A percentile compares a stretch with the other conserved stretches of the same genome.
Evolutionary conservation across 2,329 filamentous ascomycete genomes (phyloP).

Genomic region (Fusarium lateritium): DNA sequence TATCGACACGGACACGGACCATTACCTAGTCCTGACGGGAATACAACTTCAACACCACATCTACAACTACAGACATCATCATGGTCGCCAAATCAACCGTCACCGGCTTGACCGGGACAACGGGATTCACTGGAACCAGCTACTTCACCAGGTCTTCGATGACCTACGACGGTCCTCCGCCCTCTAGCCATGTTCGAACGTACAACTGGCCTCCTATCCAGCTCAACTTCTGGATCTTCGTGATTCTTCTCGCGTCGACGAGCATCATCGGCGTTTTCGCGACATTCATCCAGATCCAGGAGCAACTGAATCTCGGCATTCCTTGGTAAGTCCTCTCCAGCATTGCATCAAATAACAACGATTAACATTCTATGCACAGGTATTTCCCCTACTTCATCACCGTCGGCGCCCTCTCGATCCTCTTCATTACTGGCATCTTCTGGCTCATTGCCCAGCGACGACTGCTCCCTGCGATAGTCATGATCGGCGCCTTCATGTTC

Average conservation of each 20-base stretch:
- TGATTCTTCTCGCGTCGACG: slow-evolving; percentile 73
- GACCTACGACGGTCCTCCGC: slow-evolving; percentile 59
- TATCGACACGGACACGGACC: neutral
- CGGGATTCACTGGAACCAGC: slow-evolving; percentile 41
- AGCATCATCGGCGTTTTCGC: slow-evolving; percentile 74
- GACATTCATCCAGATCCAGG: slow-evolving; percentile 72
- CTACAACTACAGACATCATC: neutral
- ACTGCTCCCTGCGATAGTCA: slow-evolving; percentile 72
- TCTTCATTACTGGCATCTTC: slow-evolving; percentile 77
- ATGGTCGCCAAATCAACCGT: slow-evolving; percentile 51
- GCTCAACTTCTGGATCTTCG: slow-evolving; percentile 76
- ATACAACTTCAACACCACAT: neutral
- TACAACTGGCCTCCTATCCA: slow-evolving; percentile 80
- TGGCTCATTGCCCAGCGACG: slow-evolving; percentile 73
- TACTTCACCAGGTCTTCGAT: slow-evolving; percentile 57
- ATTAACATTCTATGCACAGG: slow-evolving; percentile 57
- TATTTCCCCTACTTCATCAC: slow-evolving; percentile 78
- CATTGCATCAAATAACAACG: no score
- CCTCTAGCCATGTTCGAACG: slow-evolving; percentile 64
- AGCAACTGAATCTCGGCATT: slow-evolving; percentile 66
- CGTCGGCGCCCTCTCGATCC: slow-evolving; percentile 70
- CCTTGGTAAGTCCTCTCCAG: slow-evolving; percentile 67
- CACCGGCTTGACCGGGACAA: slow-evolving; percentile 52
- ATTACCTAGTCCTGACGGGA: neutral
- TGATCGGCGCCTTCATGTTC: slow-evolving; percentile 75